Conservation (phyloP, 2,329 filamentous ascomycete genomes). For the Thielaviopsis euricoi region DNA sequence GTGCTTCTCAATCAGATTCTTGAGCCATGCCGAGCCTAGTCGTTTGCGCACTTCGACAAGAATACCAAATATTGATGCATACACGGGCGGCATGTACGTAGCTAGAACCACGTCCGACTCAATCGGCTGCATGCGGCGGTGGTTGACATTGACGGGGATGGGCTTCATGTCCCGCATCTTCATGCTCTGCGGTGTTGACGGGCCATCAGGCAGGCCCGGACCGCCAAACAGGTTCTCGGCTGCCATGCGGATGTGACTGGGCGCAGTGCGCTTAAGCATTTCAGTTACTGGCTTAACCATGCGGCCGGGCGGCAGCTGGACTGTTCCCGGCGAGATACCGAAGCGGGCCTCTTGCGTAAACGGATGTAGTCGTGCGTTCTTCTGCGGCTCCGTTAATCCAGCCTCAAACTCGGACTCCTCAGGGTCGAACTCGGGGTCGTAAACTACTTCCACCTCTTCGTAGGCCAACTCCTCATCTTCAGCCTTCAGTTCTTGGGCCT, state of each 20-base stretch:
- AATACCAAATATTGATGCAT: constrained; percentile 48
- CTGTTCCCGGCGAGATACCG: constrained; percentile 53
- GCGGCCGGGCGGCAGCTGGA: constrained; percentile 54
- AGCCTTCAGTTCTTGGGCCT: constrained; percentile 20
- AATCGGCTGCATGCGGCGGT: constrained; percentile 54
- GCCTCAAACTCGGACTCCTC: constrained; percentile 12
- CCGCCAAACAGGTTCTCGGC: constrained; percentile 68
- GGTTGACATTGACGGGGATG: constrained; percentile 46
- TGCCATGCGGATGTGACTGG: constrained; percentile 56
- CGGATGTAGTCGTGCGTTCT: constrained; percentile 44
- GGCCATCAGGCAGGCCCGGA: constrained; percentile 55
- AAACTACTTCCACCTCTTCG: constrained; percentile 20
- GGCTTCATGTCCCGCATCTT: constrained; percentile 44
- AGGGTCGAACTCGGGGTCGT: constrained; percentile 13
- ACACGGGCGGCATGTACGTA: constrained; percentile 52
- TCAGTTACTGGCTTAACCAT: constrained; percentile 54
- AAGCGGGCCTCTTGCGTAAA: constrained; percentile 61
- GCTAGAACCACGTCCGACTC: constrained; percentile 60
- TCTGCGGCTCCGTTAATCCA: constrained; percentile 17
- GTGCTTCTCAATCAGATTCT: constrained; percentile 41
- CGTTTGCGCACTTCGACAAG: constrained; percentile 60
- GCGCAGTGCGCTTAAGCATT: constrained; percentile 50
- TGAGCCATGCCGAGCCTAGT: constrained; percentile 54
- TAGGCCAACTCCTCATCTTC: constrained; percentile 18
- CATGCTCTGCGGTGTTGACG: constrained; percentile 46